Base-by-base conservation (phyloP, 2,329 filamentous ascomycete species). In the Alternaria atra region DNA sequence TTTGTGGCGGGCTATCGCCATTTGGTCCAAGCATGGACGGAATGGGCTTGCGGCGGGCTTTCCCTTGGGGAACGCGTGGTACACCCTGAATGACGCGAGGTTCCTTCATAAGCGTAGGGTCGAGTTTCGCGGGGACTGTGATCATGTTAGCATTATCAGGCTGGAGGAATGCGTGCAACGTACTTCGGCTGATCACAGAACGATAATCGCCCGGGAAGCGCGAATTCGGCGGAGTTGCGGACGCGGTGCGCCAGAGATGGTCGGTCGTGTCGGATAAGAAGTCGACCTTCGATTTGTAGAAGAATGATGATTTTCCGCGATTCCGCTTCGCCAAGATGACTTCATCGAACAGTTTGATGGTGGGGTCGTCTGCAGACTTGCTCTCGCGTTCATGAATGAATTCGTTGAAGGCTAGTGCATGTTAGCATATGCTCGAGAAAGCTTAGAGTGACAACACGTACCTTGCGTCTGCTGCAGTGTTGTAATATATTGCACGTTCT, bases 21-120 rank as follows among this genome's bases (percentile, higher is more conserved):
- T 74, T 75, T 12, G 75, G 74, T 25, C 76, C 76, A 25, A 79
- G 68, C 76, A 79, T 76, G 10, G 76, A 78, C 8, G 83, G 82
- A 48, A 84, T 82, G 3, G 83, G 82, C 70, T 84, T 85, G 35
- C 83, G 75, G 55, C 80, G 80, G 25, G 83, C 81, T 66, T 83
- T 80, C n/a, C 77, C 77, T 61, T 79, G 77, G 52, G 84, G 83
- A 15, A 87, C 82, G 59, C 86, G 80, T 29, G 93, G 93, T n/a
- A 93, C 89, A 35, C 94, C 94, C 77, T 97, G 93, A 39, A 97
- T 94, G 64, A 92, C 89, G 59, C 94, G 87, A 30, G 94, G 94
- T 79, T 97, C 94, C 77, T 93, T 92, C 93, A 98, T 97, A 47
- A 97, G 83, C 13, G 89, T 87, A 4, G 90, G 86, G 72, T 99